Evolutionary conservation across 768 basidiomycete genomes (phyloP).

Genomic region (Termitomyces sp.): DNA sequence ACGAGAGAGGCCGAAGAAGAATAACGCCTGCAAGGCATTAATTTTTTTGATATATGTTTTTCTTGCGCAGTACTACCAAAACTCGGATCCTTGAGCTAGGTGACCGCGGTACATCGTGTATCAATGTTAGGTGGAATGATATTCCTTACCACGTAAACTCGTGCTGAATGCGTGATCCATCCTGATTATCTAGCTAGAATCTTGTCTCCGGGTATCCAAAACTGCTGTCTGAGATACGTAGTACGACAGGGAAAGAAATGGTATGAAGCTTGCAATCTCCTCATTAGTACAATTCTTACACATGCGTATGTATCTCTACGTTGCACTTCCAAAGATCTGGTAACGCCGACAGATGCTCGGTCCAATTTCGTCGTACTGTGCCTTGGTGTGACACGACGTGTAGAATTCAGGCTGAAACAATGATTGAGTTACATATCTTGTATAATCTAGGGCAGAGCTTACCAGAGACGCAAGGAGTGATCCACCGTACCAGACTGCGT

Average conservation of each 20-base stretch:
- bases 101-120: background rate
- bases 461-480: slow-evolving; percentile 91
- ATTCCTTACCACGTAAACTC: background rate
- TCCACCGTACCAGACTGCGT: slow-evolving; percentile 98
- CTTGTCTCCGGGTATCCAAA: background rate
- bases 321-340: slow-evolving; percentile 89
- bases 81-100: background rate
- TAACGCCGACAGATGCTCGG: slow-evolving; percentile 90
- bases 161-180: background rate
- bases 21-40: no score
- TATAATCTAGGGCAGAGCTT: slow-evolving; percentile 16
- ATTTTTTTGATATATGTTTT: no score
- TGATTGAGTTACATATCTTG: slow-evolving; percentile 1
- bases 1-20: no score
- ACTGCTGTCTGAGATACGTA: background rate
- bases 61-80: no score
- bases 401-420: slow-evolving; percentile 82
- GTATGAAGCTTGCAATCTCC: background rate
- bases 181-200: background rate
- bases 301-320: slow-evolving; percentile 31
- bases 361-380: slow-evolving; percentile 90
- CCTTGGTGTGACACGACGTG: slow-evolving; percentile 88
- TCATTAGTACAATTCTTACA: background rate
- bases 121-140: background rate
- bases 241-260: background rate